These are phyloP conservation scores for Cyclotella kingstonii DNA, from an alignment of 108 stramenopile genomes.

Conservation along the genomic window DNA sequence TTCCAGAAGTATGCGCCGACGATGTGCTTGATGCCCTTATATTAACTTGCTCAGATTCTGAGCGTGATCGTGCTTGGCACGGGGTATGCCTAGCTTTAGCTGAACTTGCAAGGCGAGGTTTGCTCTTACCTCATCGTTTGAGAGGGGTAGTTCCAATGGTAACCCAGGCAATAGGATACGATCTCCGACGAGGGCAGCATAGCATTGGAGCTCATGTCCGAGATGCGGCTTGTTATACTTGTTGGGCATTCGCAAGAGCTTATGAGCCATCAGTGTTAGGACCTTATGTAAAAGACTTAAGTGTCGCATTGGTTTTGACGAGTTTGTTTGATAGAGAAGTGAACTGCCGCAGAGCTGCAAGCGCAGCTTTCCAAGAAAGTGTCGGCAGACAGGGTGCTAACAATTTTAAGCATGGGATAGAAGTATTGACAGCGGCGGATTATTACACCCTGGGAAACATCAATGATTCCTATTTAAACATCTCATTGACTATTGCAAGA, in stretches of 20 bases:
- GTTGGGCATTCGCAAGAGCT: constrained; percentile 98
- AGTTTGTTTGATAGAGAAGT: constrained; percentile 97
- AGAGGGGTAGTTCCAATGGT: constrained; percentile 84
- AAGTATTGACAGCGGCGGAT: constrained; percentile 92
- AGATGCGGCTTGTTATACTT: constrained; percentile 98
- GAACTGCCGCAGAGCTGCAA: constrained; percentile 96
- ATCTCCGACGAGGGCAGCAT: constrained; percentile 83
- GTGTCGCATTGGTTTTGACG: constrained; percentile 76
- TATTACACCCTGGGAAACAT: constrained; percentile 96
- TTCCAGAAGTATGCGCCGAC: constrained; percentile 87
- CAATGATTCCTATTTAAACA: constrained; percentile 69
- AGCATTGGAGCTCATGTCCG: constrained; percentile 96
- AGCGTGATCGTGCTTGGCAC: constrained; percentile 93
- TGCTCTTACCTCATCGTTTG: constrained; percentile 88
- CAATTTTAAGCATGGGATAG: constrained; percentile 94
- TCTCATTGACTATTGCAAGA: constrained; percentile 72
- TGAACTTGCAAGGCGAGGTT: constrained; percentile 94
- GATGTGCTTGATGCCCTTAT: constrained; percentile 95
- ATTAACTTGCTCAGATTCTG: constrained; percentile 64
- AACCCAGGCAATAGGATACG: constrained; percentile 83
- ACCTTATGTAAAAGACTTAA: constrained; percentile 69
- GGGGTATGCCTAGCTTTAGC: constrained; percentile 96
- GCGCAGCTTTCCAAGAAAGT: constrained; percentile 96
- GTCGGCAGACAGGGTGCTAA: constrained; percentile 70
- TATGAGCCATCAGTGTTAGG: constrained; percentile 82